Evolutionary conservation across 208 protist genomes (phyloP), one percentile per base, ranked within the genome.

Genomic region (Trypanosomatidae sp.): DNA sequence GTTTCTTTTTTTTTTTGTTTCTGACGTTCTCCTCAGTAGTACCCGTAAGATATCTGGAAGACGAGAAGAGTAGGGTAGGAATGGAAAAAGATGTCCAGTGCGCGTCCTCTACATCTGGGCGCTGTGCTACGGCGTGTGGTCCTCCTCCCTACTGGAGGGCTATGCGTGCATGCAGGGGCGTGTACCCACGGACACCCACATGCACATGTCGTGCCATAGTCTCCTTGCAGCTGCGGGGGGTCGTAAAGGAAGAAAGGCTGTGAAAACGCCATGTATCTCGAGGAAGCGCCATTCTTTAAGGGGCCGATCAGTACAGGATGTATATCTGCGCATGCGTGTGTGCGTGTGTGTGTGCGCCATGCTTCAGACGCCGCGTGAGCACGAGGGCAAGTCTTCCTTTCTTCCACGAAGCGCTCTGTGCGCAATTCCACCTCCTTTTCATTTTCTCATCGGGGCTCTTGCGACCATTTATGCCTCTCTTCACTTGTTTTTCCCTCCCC

Each of bases 41-140:
- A 68, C 25, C 53, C 44, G 44, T 68, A 68, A 46, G 17, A 68
- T 68, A 22, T 53, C 44, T 53, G 10, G 44, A 10, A 46, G 60
- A 25, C 17, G 39, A 30, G 17, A 28, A 44, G 7, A 7, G 28
- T 22, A 46, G n/a, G 17, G 17, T 1, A 43, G 15, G 13, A 44
- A 65, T 5, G 13, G 19, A 47, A 65, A 65, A 47, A 1, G n/a
- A 13, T 65, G 12, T 44, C 10, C 4, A 28, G 10, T 7, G 7
- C 7, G 10, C 46, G 39, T 46, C 3, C n/a, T 19, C 33, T 7
- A 25, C 33, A 30, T 44, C n/a, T 3, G 60, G 39, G 60, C 7
- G 19, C 28, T 28, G 39, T 3, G 36, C 8, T 65, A 28, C 7
- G 60, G 30, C 60, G 46, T 25, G 60, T 25, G 58, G 30, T 4